Percentiles rank a stretch among this genome's conserved stretches.
phyloP scores from a whole-genome alignment of 345 rosid genomes.

The Pelargonium nanum region DNA sequence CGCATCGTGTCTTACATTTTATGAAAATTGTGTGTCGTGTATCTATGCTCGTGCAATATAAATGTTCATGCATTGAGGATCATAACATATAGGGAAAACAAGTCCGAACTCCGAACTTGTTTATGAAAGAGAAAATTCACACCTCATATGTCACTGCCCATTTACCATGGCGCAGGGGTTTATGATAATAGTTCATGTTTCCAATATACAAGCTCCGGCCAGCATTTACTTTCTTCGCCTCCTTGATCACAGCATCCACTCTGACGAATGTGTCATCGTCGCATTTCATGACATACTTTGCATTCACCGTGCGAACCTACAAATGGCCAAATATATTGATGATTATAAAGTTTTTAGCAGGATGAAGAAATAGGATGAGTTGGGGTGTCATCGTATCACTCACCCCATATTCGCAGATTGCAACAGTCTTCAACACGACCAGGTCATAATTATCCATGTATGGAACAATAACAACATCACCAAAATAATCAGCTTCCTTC shows the following conservation, averaged over 20 bases:
- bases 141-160: constrained; percentile 98
- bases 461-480: constrained; percentile 80
- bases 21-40: too few species aligned
- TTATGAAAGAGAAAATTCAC: not conserved
- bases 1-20: too few species aligned
- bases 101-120: too few species aligned
- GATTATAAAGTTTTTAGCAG: not conserved
- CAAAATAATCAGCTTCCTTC: constrained; percentile 91
- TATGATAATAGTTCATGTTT: constrained; percentile 79
- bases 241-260: constrained; percentile 54
- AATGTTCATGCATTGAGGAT: too few species aligned
- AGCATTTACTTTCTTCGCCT: constrained; percentile 36
- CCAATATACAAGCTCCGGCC: constrained; percentile 71
- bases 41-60: too few species aligned
- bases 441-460: constrained; percentile 96
- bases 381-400: not conserved
- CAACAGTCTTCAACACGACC: constrained; percentile 86
- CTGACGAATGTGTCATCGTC: constrained; percentile 94
- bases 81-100: too few species aligned
- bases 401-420: constrained; percentile 94
- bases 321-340: constrained; percentile 8
- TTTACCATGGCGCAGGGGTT: constrained; percentile 81
- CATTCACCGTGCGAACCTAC: constrained; percentile 50
- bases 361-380: not conserved
- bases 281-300: constrained; percentile 78